Base-by-base conservation (phyloP, 495 filamentous ascomycete species). In the Neurospora sp. region DNA sequence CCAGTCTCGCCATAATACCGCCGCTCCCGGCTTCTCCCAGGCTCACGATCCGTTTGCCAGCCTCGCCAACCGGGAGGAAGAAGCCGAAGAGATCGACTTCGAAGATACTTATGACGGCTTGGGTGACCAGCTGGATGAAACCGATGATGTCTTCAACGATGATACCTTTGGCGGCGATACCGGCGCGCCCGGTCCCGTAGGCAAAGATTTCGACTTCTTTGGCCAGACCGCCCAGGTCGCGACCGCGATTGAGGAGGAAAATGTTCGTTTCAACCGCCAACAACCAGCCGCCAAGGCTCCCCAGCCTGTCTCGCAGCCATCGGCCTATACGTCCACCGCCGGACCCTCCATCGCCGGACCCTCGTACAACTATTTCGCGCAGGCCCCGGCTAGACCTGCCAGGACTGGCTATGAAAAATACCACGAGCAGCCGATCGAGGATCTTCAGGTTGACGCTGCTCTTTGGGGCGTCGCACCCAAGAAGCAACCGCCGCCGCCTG, bases 71-170 rank as follows among this genome's bases (percentile, higher is more conserved):
- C 87, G 89, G 41, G 89, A 91, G 73, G 90, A 91, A 53, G 90
- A 96, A 77, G 92, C 87, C 87, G 94, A 88, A 82, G 94, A 87
- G 37, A 75, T 98, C 71, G 94, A 98, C 73, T 99, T 98, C 75
- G 96, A 99, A 76, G 96, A 99, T 77, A 98, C 96, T 39, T 98
- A 99, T 80, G 96, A 99, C 82, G 96, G 96, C 3, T 85, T 98
- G 27, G 96, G 94, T 4, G 93, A 97, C 80, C 89, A 92, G 79
- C 89, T 99, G 39, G 91, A 97, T 76, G 94, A 98, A 78, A 92
- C 93, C 20, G 92, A 94, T 76, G 96, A 99, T 84, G 93, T 87
- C 53, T 93, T 98, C 86, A 99, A 99, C 81, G 93, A 98, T 77
- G 96, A 97, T 80, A 99, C 96, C n/a, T 99, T 99, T 77, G 96